phyloP scores from a whole-genome alignment of 1,284 basidiomycete genomes.

The Melampsora larici-populina region DNA sequence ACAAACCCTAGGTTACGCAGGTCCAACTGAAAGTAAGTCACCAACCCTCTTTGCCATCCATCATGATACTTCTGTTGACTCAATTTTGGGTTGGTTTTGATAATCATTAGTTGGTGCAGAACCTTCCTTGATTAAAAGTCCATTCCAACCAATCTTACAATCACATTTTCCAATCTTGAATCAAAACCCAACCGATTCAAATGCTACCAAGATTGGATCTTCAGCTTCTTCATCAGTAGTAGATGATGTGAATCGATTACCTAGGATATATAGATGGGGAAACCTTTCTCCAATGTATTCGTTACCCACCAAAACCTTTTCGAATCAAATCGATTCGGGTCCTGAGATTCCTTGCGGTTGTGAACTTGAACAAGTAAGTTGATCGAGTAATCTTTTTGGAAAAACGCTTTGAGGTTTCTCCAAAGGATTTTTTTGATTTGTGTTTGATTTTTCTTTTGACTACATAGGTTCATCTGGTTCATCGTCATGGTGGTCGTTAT shows the following conservation, averaged over 20 bases:
- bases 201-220: neutral
- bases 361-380: constrained; percentile 22
- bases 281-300: constrained; percentile 29
- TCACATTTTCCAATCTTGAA: constrained; percentile 34
- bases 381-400: no score
- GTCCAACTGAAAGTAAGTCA: constrained; percentile 24
- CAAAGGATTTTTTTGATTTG: neutral
- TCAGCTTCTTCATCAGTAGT: neutral
- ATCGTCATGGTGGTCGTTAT: constrained; percentile 41
- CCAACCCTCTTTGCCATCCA: no score
- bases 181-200: neutral
- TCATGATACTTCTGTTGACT: no score
- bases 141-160: neutral
- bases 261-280: constrained; percentile 11
- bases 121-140: constrained; percentile 1
- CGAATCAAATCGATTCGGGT: neutral
- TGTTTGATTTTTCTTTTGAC: neutral
- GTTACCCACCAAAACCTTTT: constrained; percentile 12
- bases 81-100: no score
- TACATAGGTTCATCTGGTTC: constrained; percentile 28
- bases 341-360: constrained; percentile 21
- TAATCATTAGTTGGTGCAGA: constrained; percentile 27
- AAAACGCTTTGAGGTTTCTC: no score
- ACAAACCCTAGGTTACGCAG: constrained; percentile 17
- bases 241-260: neutral